Base-by-base conservation (phyloP, 345 rosid species). In the Populus pruinosa region DNA sequence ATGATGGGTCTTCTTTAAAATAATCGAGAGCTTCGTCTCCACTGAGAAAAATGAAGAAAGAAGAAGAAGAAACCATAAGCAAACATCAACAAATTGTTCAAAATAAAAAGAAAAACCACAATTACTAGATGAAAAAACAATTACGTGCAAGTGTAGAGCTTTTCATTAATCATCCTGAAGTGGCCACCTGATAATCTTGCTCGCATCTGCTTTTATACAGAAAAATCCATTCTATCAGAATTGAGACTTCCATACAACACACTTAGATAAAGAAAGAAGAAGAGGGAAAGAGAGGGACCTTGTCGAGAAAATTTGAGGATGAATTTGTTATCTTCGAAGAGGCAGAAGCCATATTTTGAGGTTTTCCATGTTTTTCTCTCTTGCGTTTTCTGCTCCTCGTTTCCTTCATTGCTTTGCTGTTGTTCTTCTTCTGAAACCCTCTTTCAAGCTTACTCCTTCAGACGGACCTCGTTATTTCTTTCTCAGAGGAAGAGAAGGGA, bases 121-220 rank as follows among this genome's bases (percentile, higher is more conserved):
- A 25, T 33, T 16, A 38, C 16, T 61, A 33, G 35, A 21, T n/a
- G 31, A 72, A 47, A 33, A 62, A 78, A 53, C 70, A 73, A 69
- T 68, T 79, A 94, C 98, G 96, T 89, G 97, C 97, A 91, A 84
- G 96, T 91, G 83, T 93, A 95, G 44, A 95, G 92, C 84, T 91
- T 95, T 84, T 93, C 99, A 75, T 93, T 95, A 64, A 95, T 83
- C 98, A 92, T 91, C 85, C 99, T 87, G 75, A 95, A 95, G 80
- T 95, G 95, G 0, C 98, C 98, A 18, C 97, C 98, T 0, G 93
- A 87, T 53, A 92, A 81, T 80, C 85, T 88, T 5, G 92, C 96
- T 80, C 86, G 86, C 90, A 93, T 92, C 98, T 95, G 93, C 84
- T 70, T 2, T 64, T 47, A 65, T 73, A 65, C 49, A 59, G 3